Evolutionary conservation across 164 flowering plant species (phyloP), one percentile per base, ranked within the genome.

Genomic region (Vitis rotundifolia): DNA sequence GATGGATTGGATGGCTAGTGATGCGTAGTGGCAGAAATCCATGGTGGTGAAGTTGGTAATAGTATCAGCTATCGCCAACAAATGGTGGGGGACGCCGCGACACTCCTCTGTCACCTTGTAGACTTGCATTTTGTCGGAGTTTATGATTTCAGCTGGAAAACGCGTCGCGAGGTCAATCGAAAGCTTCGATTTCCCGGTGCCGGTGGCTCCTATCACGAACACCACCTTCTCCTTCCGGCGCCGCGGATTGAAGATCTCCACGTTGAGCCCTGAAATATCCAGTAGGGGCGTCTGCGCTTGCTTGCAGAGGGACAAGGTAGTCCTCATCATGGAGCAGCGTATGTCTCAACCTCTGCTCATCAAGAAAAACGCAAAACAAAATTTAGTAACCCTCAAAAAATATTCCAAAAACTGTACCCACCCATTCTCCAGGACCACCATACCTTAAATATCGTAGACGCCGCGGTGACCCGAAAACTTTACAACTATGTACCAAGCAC

Each of bases 111-210:
- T 91, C 10, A 92, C 89, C 70, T 82, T 54, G 74, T 85, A 87
- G 7, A 88, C 88, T 80, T 94, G 98, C 71, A 92, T 94, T 81
- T 92, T 92, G 72, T 92, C 98, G 0, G 93, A 88, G 61, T 94
- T 94, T 9, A 94, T 61, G 12, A 94, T 72, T 82, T 92, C 98
- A 3, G 87, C 91, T 0, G 79, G 70, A 69, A 88, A 85, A 2
- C 73, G 83, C 4, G 81, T 77, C 3, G 98, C 97, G 0, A 94
- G 68, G 73, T 94, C 97, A 61, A 94, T 86, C 8, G 97, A 86
- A 8, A 94, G 89, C 3, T 80, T 73, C 0, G 97, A 88, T 67
- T 92, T 94, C 1, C 97, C 97, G 6, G 97, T 85, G 1, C 97
- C 98, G 12, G 97, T 94, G 1, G 97, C 90, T 0, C 98, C 98